A percentile compares a stretch with the other conserved stretches of the same genome.
Conservation (phyloP, 345 rosid genomes). For the Brassica rapa region DNA sequence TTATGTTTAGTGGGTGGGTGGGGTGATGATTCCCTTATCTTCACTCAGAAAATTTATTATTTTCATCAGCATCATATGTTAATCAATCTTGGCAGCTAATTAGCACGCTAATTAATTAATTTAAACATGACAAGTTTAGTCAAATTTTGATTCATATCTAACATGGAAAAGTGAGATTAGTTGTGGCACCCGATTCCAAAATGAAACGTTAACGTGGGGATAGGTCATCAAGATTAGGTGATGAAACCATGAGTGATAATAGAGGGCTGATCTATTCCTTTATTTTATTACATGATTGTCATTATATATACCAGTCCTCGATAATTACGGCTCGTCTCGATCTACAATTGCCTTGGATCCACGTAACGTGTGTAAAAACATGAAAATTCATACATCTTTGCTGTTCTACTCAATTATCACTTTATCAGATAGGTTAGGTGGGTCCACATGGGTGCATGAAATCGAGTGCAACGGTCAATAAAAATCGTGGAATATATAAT, state of each 20-base stretch:
- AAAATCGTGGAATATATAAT: not conserved
- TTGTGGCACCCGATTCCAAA: constrained; percentile 34
- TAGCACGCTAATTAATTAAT: constrained; percentile 20
- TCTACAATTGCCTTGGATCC: constrained; percentile 41
- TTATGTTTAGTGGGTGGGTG: constrained; percentile 34
- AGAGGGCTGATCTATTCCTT: not conserved
- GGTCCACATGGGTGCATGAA: constrained; percentile 38
- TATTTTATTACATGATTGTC: not conserved
- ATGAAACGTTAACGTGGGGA: constrained; percentile 38
- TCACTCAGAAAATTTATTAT: constrained; percentile 6
- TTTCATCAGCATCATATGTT: constrained; percentile 7
- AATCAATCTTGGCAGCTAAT: constrained; percentile 35
- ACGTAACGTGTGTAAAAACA: constrained; percentile 32
- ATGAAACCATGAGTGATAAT: constrained; percentile 24
- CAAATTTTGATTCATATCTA: constrained; percentile 28
- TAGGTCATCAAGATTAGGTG: constrained; percentile 38
- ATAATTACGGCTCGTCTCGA: constrained; percentile 38
- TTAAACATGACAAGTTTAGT: constrained; percentile 11
- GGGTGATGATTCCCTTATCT: constrained; percentile 33
- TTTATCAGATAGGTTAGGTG: constrained; percentile 39
- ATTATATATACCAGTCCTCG: constrained; percentile 16
- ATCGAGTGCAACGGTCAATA: constrained; percentile 37
- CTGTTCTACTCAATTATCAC: constrained; percentile 35
- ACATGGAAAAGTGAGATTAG: constrained; percentile 37
- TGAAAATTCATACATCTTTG: constrained; percentile 30